phyloP scores from a whole-genome alignment of 164 flowering plant genomes.

The Sedum album region DNA sequence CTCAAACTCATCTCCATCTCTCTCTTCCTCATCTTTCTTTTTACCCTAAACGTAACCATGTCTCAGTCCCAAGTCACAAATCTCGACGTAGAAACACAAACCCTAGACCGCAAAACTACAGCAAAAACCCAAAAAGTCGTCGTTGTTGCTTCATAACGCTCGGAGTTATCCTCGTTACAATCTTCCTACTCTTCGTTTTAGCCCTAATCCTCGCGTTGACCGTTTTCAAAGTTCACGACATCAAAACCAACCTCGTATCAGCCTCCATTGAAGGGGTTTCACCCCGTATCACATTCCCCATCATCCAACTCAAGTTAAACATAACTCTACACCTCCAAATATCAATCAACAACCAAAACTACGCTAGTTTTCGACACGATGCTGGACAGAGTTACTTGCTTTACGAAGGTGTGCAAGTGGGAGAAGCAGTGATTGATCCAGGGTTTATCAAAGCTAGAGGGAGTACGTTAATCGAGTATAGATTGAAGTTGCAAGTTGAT shows the following conservation, averaged over 20 bases:
- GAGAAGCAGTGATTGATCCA: constrained; percentile 29
- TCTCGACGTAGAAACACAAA: neutral
- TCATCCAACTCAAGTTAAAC: constrained; percentile 32
- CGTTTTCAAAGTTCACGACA: constrained; percentile 33
- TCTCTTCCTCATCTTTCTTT: too few species aligned
- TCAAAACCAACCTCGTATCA: constrained; percentile 24
- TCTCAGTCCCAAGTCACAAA: neutral
- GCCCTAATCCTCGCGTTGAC: constrained; percentile 27
- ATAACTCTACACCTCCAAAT: constrained; percentile 26
- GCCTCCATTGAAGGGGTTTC: constrained; percentile 30
- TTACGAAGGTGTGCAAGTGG: constrained; percentile 30
- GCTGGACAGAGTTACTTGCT: constrained; percentile 19
- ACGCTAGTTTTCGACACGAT: constrained; percentile 30
- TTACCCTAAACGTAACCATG: neutral
- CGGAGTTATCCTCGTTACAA: constrained; percentile 9
- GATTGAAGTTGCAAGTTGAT: too few species aligned
- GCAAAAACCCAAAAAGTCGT: neutral
- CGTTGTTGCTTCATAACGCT: constrained; percentile 11
- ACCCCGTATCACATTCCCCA: constrained; percentile 32
- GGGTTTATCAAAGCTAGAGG: constrained; percentile 36
- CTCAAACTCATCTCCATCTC: too few species aligned
- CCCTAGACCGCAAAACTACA: neutral
- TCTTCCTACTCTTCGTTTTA: constrained; percentile 19
- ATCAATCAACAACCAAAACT: constrained; percentile 29
- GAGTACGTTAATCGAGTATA: too few species aligned